Percentiles rank a stretch among this genome's conserved stretches.
Evolutionary conservation across 257 asterid species (phyloP).

Genomic region (Thymus quinquecostatus): DNA sequence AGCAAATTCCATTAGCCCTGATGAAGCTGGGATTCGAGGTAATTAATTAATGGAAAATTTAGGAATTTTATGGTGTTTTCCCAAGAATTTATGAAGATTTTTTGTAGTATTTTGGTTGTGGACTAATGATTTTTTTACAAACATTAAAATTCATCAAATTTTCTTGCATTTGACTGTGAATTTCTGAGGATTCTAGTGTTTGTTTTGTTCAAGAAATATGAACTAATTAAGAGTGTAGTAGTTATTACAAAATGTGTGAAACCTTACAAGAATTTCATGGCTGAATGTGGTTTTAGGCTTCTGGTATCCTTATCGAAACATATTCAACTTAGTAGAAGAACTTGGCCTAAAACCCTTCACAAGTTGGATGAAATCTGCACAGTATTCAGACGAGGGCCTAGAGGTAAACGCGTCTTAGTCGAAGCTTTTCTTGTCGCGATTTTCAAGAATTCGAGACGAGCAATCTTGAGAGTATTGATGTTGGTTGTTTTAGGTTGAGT

Average conservation of each 20-base stretch:
- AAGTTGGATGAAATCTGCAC: constrained; percentile 57
- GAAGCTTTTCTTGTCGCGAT: background rate
- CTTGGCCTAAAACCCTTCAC: constrained; percentile 61
- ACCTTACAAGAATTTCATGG: constrained; percentile 8
- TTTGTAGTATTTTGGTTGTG: background rate
- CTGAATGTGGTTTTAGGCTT: constrained; percentile 42
- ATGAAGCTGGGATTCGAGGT: constrained; percentile 64
- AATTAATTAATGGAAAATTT: background rate
- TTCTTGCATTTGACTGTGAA: background rate
- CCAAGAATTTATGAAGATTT: background rate
- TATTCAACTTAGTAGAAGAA: constrained; percentile 58
- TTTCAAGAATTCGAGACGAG: constrained; percentile 6
- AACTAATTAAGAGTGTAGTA: background rate
- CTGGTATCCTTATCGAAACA: constrained; percentile 58
- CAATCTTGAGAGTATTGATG: background rate
- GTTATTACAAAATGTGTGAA: background rate
- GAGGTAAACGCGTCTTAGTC: constrained; percentile 41
- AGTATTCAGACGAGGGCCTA: constrained; percentile 60
- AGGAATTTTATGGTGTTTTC: background rate
- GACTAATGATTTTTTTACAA: background rate
- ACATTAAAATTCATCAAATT: too few relatives aligned
- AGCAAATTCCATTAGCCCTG: constrained; percentile 52
- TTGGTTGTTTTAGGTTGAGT: constrained; percentile 46
- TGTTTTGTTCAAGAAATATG: constrained; percentile 6
- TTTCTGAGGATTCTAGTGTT: background rate